A percentile compares a stretch with the other conserved stretches of the same genome.
phyloP scores from a whole-genome alignment of 192 early-diverging fungal genomes.

The Coemansia sp. region DNA sequence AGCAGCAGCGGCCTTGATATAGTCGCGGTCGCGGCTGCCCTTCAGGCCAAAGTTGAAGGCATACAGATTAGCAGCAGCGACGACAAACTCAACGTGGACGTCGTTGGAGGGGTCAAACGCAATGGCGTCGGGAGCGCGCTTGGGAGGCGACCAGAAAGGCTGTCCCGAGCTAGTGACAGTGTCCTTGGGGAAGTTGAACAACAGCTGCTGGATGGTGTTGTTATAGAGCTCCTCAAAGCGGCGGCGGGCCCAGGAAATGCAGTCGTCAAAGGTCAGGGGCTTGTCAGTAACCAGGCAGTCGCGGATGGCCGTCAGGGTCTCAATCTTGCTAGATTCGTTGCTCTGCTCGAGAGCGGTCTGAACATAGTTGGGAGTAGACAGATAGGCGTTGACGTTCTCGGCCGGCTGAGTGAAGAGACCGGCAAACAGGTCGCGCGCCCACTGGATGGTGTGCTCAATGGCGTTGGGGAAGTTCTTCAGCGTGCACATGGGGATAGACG shows the following conservation, averaged over 20 bases:
- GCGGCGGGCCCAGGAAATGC: constrained; percentile 86
- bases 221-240: constrained; percentile 92
- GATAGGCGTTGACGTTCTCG: constrained; percentile 93
- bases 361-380: constrained; percentile 83
- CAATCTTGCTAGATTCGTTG: constrained; percentile 65
- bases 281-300: constrained; percentile 76
- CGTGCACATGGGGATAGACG: constrained; percentile 88
- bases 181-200: constrained; percentile 97
- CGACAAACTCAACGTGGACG: constrained; percentile 86
- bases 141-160: constrained; percentile 96
- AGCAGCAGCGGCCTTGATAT: constrained; percentile 62
- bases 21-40: constrained; percentile 72
- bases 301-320: constrained; percentile 73
- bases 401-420: constrained; percentile 88
- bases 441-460: constrained; percentile 89
- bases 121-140: constrained; percentile 86
- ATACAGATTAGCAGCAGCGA: constrained; percentile 88
- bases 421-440: constrained; percentile 97
- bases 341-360: constrained; percentile 75
- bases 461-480: constrained; percentile 89
- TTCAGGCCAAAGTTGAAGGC: constrained; percentile 96
- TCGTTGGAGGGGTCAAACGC: constrained; percentile 69
- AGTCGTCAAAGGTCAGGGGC: constrained; percentile 87
- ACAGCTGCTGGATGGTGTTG: constrained; percentile 91
- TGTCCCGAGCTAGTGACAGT: constrained; percentile 84